These are phyloP conservation scores for Fusarium sp. DNA, from an alignment of 2,329 filamentous ascomycete genomes.

Conservation along the genomic window DNA sequence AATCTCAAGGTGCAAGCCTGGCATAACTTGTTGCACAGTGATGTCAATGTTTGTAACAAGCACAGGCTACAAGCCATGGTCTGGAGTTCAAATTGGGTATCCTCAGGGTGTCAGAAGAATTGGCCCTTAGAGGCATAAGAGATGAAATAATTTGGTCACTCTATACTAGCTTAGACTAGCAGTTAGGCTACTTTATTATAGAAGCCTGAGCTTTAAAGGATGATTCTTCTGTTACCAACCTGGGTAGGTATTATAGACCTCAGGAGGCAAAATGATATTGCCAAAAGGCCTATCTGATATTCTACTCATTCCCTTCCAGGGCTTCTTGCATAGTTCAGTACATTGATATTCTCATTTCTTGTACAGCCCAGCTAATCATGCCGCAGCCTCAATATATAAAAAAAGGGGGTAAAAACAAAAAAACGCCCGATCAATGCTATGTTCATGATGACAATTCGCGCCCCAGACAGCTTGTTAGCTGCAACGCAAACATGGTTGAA, in stretches of 20 bases:
- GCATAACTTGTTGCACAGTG: background rate
- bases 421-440: slow-evolving; percentile 32
- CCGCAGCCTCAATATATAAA: slow-evolving; percentile 15
- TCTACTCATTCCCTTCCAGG: slow-evolving; percentile 14
- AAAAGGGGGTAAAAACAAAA: slow-evolving; percentile 9
- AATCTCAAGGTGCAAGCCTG: background rate
- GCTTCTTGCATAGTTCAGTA: slow-evolving; percentile 17
- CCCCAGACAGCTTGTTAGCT: background rate
- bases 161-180: too few species aligned
- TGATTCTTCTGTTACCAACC: too few species aligned
- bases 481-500: background rate
- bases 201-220: too few species aligned
- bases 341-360: slow-evolving; percentile 13
- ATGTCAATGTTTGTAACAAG: background rate
- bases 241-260: slow-evolving; percentile 9
- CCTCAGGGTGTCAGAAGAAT: too few species aligned
- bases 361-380: slow-evolving; percentile 18
- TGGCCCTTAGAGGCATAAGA: too few species aligned
- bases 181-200: too few species aligned
- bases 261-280: slow-evolving; percentile 15
- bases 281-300: slow-evolving; percentile 36
- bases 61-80: background rate
- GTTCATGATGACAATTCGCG: slow-evolving; percentile 10
- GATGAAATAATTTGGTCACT: too few species aligned
- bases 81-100: background rate